Percentiles rank a stretch among this genome's conserved stretches.
These are phyloP conservation scores for Euphrasia confusa DNA, from an alignment of 257 asterid species.

Conservation along the genomic window DNA sequence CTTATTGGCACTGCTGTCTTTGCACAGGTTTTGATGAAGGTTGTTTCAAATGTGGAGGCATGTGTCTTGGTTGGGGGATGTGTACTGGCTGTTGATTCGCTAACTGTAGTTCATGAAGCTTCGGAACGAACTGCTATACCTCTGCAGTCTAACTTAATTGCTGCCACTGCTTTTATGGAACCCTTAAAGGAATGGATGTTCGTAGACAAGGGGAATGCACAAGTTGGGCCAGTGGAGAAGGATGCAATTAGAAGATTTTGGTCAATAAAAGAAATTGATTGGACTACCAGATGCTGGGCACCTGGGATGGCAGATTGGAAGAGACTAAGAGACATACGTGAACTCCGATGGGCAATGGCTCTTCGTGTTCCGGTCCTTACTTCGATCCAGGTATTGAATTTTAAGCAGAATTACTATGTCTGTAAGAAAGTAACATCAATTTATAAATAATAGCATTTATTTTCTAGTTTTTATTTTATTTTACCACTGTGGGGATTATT, in stretches of 20 bases:
- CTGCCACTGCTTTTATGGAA: constrained; percentile 97
- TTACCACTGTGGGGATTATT: background rate
- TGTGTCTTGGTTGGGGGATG: constrained; percentile 99
- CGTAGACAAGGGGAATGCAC: constrained; percentile 57
- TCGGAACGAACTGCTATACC: constrained; percentile 98
- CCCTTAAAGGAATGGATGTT: constrained; percentile 95
- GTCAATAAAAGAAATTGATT: constrained; percentile 87
- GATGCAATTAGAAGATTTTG: constrained; percentile 91
- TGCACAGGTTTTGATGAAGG: constrained; percentile 86
- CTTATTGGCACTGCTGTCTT: constrained; percentile 24
- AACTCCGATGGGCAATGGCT: constrained; percentile 96
- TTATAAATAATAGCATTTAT: constrained; percentile 2
- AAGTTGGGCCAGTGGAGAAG: constrained; percentile 97
- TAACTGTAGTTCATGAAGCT: constrained; percentile 90
- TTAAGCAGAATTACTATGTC: constrained; percentile 16
- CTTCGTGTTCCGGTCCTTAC: constrained; percentile 92
- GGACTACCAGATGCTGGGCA: constrained; percentile 96
- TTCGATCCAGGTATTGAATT: constrained; percentile 60
- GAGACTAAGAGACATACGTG: constrained; percentile 90
- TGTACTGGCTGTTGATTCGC: constrained; percentile 94
- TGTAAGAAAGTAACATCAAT: background rate
- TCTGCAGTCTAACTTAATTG: constrained; percentile 91
- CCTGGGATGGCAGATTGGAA: constrained; percentile 99
- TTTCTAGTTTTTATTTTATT: background rate
- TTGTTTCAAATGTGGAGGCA: constrained; percentile 84